These are phyloP conservation scores for Pouteria glomerata DNA, from an alignment of 148 eudicot species.

Conservation along the genomic window DNA sequence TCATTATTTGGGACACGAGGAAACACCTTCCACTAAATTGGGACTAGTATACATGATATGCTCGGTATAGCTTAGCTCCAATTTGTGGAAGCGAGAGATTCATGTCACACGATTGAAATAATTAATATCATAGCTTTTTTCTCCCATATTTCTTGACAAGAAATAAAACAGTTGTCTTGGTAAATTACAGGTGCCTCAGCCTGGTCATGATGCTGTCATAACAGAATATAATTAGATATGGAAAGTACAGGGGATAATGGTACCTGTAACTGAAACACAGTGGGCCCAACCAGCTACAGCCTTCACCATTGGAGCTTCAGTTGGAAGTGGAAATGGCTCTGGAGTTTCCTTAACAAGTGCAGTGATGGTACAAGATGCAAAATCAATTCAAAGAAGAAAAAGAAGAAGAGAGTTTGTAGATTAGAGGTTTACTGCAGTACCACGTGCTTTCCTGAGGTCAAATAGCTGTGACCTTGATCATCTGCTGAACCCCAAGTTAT, in stretches of 20 bases:
- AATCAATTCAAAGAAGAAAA: background rate
- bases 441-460: slow-evolving; percentile 8
- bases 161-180: background rate
- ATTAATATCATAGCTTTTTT: background rate
- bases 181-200: background rate
- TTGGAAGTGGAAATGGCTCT: slow-evolving; percentile 3
- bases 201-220: background rate
- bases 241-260: background rate
- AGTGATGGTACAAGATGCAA: background rate
- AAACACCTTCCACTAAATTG: background rate
- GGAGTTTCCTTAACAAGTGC: slow-evolving; percentile 7
- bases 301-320: background rate
- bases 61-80: background rate
- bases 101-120: background rate
- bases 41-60: background rate
- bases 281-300: slow-evolving; percentile 12
- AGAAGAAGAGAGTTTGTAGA: background rate
- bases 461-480: slow-evolving; percentile 12
- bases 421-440: slow-evolving; percentile 6
- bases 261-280: slow-evolving; percentile 11
- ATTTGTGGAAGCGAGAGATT: background rate
- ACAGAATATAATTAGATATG: background rate
- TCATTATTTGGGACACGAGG: too few species aligned
- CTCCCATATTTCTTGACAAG: background rate
- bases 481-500: slow-evolving; percentile 10